These are phyloP conservation scores for Udeniomyces megalosporus DNA, from an alignment of 768 basidiomycete genomes.

Conservation along the genomic window DNA sequence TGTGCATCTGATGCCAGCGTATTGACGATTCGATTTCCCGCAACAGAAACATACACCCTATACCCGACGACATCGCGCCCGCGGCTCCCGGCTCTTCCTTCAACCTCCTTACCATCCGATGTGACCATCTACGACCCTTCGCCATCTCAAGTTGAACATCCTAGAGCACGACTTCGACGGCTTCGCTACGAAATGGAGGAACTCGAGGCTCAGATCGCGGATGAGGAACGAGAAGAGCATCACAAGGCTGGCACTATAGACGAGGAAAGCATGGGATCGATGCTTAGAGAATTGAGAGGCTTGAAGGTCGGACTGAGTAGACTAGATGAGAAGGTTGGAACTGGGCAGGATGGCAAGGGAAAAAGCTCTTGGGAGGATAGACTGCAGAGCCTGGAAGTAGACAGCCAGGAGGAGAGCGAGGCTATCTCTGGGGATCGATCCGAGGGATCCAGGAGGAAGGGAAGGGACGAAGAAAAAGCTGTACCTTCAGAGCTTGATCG, in stretches of 20 bases:
- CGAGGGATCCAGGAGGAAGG: too few relatives aligned
- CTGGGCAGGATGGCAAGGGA: not conserved
- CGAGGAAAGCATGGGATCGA: conserved; percentile 17
- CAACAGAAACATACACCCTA: conserved; percentile 15
- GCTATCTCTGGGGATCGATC: too few relatives aligned
- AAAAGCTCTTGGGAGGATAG: not conserved
- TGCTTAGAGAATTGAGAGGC: conserved; percentile 20
- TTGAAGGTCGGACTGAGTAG: conserved; percentile 16
- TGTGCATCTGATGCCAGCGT: not conserved
- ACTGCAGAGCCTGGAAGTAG: too few relatives aligned
- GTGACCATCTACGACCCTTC: not conserved
- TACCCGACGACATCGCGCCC: not conserved
- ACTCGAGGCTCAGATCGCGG: conserved; percentile 56
- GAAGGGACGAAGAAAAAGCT: conserved; percentile 37
- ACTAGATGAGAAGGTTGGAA: conserved; percentile 6
- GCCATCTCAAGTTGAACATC: conserved; percentile 24
- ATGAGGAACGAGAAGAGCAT: not conserved
- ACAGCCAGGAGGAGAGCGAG: too few relatives aligned
- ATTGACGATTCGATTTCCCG: not conserved
- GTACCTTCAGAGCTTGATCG: conserved; percentile 69
- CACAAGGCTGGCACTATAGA: not conserved
- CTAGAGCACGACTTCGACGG: conserved; percentile 28
- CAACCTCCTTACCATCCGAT: conserved; percentile 3
- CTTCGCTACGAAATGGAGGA: conserved; percentile 64
- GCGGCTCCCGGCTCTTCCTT: not conserved